phyloP scores from a whole-genome alignment of 352 stramenopile genomes.

The Blastocystis sp. region DNA sequence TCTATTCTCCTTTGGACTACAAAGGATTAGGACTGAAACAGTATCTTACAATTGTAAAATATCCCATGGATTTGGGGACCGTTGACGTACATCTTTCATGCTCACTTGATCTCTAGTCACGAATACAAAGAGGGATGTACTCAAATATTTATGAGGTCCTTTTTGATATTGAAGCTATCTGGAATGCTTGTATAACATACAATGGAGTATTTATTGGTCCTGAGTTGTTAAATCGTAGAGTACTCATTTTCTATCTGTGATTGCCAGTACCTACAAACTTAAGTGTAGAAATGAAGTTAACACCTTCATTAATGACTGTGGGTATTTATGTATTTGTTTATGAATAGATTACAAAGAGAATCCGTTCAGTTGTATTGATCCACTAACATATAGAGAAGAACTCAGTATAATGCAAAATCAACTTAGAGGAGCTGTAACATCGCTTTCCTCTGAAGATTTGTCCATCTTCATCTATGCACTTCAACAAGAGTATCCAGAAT shows the following conservation, averaged over 20 bases:
- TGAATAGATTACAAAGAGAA: slow-evolving; percentile 29
- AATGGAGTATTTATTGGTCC: not conserved
- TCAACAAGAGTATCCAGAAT: not conserved
- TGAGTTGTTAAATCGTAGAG: not conserved
- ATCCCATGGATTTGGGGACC: slow-evolving; percentile 55
- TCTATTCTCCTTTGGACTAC: slow-evolving; percentile 10
- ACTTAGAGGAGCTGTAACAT: not conserved
- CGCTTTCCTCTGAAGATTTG: not conserved
- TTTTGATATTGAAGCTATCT: slow-evolving; percentile 31
- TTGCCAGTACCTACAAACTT: not conserved
- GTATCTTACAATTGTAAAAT: slow-evolving; percentile 13
- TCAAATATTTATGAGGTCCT: not conserved
- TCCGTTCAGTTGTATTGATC: not conserved
- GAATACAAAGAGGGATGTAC: not conserved
- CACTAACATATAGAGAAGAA: not conserved
- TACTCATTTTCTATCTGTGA: not conserved
- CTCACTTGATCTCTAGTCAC: not conserved
- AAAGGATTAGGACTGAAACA: not conserved
- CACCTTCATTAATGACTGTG: not conserved
- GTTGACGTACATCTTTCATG: not conserved
- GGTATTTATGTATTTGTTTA: not conserved
- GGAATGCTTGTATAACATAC: slow-evolving; percentile 7
- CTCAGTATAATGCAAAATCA: not conserved
- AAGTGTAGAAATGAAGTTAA: not conserved
- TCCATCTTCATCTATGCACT: not conserved